A percentile compares a stretch with the other conserved stretches of the same genome.
phyloP scores from a whole-genome alignment of 2,329 filamentous ascomycete species.

The Xylariaceae sp. region DNA sequence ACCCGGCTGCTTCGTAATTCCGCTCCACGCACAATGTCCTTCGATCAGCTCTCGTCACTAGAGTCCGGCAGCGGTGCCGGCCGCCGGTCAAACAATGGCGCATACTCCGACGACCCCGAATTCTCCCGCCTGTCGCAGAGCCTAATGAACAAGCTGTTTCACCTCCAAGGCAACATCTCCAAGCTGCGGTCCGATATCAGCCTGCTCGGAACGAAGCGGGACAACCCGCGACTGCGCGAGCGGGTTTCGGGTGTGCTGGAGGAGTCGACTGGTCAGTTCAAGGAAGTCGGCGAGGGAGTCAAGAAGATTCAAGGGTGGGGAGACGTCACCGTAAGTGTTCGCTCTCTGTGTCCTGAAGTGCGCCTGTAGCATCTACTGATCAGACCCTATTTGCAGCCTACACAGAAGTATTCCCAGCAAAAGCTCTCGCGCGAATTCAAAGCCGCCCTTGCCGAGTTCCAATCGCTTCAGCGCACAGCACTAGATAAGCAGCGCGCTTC shows the following conservation, averaged over 20 bases:
- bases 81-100: conserved; percentile 39
- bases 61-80: conserved; percentile 73
- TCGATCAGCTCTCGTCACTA: conserved; percentile 77
- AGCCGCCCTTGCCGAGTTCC: conserved; percentile 82
- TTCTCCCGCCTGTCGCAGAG: conserved; percentile 79
- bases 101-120: conserved; percentile 85
- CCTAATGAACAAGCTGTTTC: conserved; percentile 84
- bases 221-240: conserved; percentile 86
- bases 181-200: conserved; percentile 78
- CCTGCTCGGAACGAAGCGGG: conserved; percentile 81
- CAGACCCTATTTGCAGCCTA: conserved; percentile 52
- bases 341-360: neutral
- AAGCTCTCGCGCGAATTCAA: conserved; percentile 94
- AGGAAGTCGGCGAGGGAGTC: conserved; percentile 85
- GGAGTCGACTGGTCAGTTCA: conserved; percentile 80
- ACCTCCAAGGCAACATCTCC: conserved; percentile 80
- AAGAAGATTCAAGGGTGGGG: conserved; percentile 88
- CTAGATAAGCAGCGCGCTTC: conserved; percentile 90
- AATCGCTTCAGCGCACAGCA: conserved; percentile 80
- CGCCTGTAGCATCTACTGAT: neutral
- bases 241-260: conserved; percentile 82
- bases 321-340: conserved; percentile 65
- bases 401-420: conserved; percentile 93
- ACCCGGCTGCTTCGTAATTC: neutral
- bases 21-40: conserved; percentile 62